A percentile compares a stretch with the other conserved stretches of the same genome.
Evolutionary conservation across 202 grass and related monocot genomes (phyloP).

Genomic region (Musa balbisiana): DNA sequence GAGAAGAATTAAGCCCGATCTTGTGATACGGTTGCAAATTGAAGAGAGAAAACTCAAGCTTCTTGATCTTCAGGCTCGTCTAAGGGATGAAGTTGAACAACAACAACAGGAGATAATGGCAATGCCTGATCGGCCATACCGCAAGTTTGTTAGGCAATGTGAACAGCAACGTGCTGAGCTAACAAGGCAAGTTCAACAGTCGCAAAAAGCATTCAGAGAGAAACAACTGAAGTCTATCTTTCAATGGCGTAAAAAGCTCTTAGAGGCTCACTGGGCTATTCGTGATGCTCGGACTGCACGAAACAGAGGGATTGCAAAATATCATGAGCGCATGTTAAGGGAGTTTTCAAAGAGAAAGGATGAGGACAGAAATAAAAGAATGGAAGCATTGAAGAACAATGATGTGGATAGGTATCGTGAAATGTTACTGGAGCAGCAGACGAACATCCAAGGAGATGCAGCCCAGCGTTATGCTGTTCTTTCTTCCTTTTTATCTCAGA

Average conservation of each 20-base stretch:
- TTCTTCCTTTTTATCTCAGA: conserved; percentile 93
- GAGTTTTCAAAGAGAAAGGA: conserved; percentile 98
- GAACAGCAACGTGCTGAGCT: conserved; percentile 81
- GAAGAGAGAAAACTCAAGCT: conserved; percentile 99
- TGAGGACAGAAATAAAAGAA: conserved; percentile 91
- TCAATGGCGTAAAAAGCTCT: conserved; percentile 95
- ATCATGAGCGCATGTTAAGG: conserved; percentile 94
- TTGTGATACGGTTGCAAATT: conserved; percentile 86
- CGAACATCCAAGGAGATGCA: conserved; percentile 79
- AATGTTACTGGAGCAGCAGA: conserved; percentile 92
- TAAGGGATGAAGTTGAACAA: conserved; percentile 93
- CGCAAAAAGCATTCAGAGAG: conserved; percentile 75
- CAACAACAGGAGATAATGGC: conserved; percentile 97
- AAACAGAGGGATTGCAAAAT: conserved; percentile 90
- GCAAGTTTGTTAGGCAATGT: conserved; percentile 91
- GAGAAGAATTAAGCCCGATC: conserved; percentile 87
- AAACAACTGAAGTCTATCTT: conserved; percentile 87
- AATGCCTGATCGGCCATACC: conserved; percentile 90
- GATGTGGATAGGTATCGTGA: conserved; percentile 94
- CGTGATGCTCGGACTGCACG: conserved; percentile 86
- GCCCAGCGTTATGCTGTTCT: conserved; percentile 91
- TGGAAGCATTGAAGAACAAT: conserved; percentile 99
- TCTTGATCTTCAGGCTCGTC: conserved; percentile 64
- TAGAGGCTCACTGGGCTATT: conserved; percentile 94
- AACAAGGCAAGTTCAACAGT: conserved; percentile 72